Base-by-base conservation (phyloP, 306 rosid species). In the Prosopis cineraria region DNA sequence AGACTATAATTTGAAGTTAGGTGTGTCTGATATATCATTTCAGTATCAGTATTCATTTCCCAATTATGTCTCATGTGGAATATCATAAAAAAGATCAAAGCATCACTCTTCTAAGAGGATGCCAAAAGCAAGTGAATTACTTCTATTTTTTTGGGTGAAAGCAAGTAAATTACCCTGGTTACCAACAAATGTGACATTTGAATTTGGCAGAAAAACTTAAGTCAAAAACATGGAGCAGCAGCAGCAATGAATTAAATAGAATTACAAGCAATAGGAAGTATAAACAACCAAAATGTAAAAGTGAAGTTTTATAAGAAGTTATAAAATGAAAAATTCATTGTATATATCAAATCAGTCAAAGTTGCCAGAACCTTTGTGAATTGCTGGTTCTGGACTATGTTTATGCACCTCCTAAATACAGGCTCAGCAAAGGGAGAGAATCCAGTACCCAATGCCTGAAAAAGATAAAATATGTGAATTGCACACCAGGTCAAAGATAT, bases 381-480 rank as follows among this genome's bases (percentile, higher is more conserved):
- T 76, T 86, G 96, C 82, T 96, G 99, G 71, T 88, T 86, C 88
- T 93, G 98, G 66, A 96, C 89, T 88, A 96, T 96, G 87, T 77
- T 88, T 84, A 93, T 89, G 87, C 99, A 96, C 86, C 99, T 93
- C 96, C 87, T 93, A 84, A 87, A 96, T 77, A 96, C 99, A 52
- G 99, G 98, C 81, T 89, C 96, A 31, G 99, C 90, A 82, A 93
- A 96, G 79, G 85, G 96, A 78, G 99, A 68, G 86, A 96, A 96
- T 81, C 98, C 99, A 0, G 88, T 73, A 53, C 98, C 98, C 89
- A 96, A 73, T 40, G 98, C 99, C 99, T 96, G 91, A 64, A 79
- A 72, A 68, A 82, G 84, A 78, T 41, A 31, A 70, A 84, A 75
- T 22, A 55, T 24, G 74, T 69, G 55, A 45, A 78, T 27, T 84